Base-by-base conservation (phyloP, 1,284 basidiomycete species). In the Baeospora myosura region DNA sequence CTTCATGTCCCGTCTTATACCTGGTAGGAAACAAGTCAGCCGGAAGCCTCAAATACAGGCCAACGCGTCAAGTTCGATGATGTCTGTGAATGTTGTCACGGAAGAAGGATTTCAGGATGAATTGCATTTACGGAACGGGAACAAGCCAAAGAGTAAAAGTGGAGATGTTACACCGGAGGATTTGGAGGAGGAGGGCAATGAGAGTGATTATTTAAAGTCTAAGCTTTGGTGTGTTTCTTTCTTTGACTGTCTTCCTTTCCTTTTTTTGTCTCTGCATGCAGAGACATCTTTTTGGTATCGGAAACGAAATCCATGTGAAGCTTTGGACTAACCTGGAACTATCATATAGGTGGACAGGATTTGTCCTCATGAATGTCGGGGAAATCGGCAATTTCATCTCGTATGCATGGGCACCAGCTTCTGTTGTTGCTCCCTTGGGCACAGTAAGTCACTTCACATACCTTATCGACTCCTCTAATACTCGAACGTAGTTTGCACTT, bases 221-320 rank as follows among this genome's bases (percentile, higher is more conserved):
- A 89, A 81, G 57, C 57, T 94, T 46, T 98, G 86, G 86, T 85
- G 52, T 23, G 62, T 59, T 40, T 14, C n/a, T n/a, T n/a, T 30
- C 5, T 28, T 23, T 23, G 24, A n/a, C 7, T 34, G 16, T 17
- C 16, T 11, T 42, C 3, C 12, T 17, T 28, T 26, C 12, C 11
- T n/a, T 16, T 34, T 4, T 20, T 34, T 20, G 18, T 94, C 47
- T 98, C 95, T 2, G 95, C 96, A 68, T 97, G 92, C 0, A 95
- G 94, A 59, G 98, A 98, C 37, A 98, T 92, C 51, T 92, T 73
- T 69, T 97, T 98, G 49, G 94, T 94, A 54, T 98, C 94, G n/a
- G n/a, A n/a, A n/a, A n/a, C n/a, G n/a, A n/a, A n/a, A n/a, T n/a
- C n/a, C n/a, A 34, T 3, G 6, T 21, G 6, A 17, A 18, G 11